Percentiles rank a stretch among this genome's conserved stretches.
phyloP scores from a whole-genome alignment of 805 yeast genomes.

The Metschnikowia lachancei region DNA sequence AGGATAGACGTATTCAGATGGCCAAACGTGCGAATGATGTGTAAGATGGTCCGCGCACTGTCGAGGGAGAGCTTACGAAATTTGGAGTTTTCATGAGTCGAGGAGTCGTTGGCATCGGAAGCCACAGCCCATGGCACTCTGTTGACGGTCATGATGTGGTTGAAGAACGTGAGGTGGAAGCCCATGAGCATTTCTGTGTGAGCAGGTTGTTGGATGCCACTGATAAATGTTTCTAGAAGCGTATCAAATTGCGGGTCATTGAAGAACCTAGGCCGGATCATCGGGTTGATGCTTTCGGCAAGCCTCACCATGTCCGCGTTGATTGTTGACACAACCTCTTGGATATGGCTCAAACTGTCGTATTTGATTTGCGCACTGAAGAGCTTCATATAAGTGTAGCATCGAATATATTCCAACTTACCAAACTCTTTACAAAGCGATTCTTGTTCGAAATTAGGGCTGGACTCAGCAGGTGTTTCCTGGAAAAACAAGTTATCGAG shows the following conservation, averaged over 20 bases:
- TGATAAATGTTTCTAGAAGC: conserved; percentile 1
- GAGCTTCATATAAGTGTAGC: conserved; percentile 29
- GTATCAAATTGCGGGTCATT: conserved; percentile 31
- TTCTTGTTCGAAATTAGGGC: conserved; percentile 3
- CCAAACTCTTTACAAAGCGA: conserved; percentile 4
- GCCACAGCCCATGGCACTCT: conserved; percentile 29
- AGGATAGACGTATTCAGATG: conserved; percentile 22
- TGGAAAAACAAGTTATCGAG: conserved; percentile 8
- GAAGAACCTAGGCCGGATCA: conserved; percentile 30
- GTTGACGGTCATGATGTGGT: conserved; percentile 38
- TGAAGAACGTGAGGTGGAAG: conserved; percentile 32
- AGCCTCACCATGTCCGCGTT: conserved; percentile 31
- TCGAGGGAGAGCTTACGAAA: conserved; percentile 33
- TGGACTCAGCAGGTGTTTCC: background rate
- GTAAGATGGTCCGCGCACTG: conserved; percentile 38
- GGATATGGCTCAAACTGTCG: conserved; percentile 21
- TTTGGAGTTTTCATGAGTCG: conserved; percentile 15
- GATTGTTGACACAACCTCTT: conserved; percentile 24
- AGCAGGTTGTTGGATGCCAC: background rate
- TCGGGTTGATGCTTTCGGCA: conserved; percentile 19
- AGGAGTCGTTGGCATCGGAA: conserved; percentile 20
- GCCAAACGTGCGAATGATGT: conserved; percentile 24
- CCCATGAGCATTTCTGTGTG: conserved; percentile 16
- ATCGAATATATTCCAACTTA: conserved; percentile 28
- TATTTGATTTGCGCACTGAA: conserved; percentile 31